Evolutionary conservation across 139 green algal genomes (phyloP), one percentile per base, ranked within the genome.

Genomic region (Tetratostichococcus sp.): DNA sequence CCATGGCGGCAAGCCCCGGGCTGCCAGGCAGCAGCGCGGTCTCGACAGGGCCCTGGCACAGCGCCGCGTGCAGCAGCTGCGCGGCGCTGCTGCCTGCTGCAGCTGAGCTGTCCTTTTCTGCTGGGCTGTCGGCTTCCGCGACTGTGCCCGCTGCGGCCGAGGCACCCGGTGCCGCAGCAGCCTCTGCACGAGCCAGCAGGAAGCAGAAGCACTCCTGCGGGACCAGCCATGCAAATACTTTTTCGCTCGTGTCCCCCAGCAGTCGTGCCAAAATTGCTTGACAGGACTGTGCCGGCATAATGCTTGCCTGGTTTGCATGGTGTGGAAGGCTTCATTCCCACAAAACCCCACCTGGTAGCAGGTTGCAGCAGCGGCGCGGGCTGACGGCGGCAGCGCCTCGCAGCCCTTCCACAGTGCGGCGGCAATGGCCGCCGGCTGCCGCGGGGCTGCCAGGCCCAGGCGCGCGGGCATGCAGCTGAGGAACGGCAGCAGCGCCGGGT

Each of bases 401-500:
- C 67, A 72, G 67, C 67, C 67, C 16, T 58, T 35, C 67, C 67
- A 72, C 32, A 72, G 35, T 19, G 32, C 32, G 1, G 31, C 32
- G 11, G 30, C 1, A 33, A 72, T 43, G 8, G 25, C 32, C 1
- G 31, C 35, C 17, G 35, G 35, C 31, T 57, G 32, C 6, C 32
- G 25, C 19, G 67, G 32, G 14, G 35, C 67, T 30, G 67, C 19
- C 25, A 8, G 32, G 17, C 26, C 19, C 32, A 43, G 1, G 1
- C 32, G 11, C 67, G 5, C 26, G 0, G 88, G 86, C 72, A 93
- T 69, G 30, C 87, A 50, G 3, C 80, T 35, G 21, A 93, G 16
- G n/a, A 94, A 67, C 5, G 89, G 89, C 77, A 94, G 88, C 72
- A 93, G 73, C 19, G 89, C 89, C 0, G 87, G 82, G 65, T 84